Evolutionary conservation across 805 yeast species (phyloP).

Genomic region (Ogataea pini): DNA sequence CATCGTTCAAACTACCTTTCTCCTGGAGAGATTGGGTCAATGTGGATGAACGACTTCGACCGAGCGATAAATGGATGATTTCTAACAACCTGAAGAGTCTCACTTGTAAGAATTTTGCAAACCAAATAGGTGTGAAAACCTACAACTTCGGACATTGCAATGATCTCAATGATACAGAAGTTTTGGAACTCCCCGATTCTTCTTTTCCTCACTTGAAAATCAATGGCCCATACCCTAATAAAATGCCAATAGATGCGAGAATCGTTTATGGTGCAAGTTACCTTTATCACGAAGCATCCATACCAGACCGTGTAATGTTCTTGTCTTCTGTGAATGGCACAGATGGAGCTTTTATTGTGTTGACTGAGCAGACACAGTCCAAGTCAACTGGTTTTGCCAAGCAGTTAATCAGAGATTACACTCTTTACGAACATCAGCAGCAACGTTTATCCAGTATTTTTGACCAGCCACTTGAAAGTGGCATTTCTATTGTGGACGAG

Average conservation of each 20-base stretch:
- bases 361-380: slow-evolving; percentile 1
- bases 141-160: slow-evolving; percentile 2
- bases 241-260: slow-evolving; percentile 35
- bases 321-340: slow-evolving; percentile 23
- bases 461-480: neutral
- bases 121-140: slow-evolving; percentile 18
- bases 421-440: slow-evolving; percentile 3
- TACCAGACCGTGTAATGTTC: slow-evolving; percentile 36
- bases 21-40: slow-evolving; percentile 36
- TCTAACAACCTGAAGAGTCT: slow-evolving; percentile 12
- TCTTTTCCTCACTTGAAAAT: slow-evolving; percentile 31
- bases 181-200: slow-evolving; percentile 16
- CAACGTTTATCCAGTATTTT: neutral
- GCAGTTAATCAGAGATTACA: slow-evolving; percentile 17
- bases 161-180: slow-evolving; percentile 15
- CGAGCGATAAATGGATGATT: slow-evolving; percentile 20
- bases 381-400: neutral
- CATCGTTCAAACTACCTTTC: slow-evolving; percentile 28
- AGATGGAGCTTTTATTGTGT: slow-evolving; percentile 24
- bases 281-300: slow-evolving; percentile 33
- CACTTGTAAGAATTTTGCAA: slow-evolving; percentile 23
- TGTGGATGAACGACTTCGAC: slow-evolving; percentile 25
- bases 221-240: slow-evolving; percentile 24
- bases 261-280: slow-evolving; percentile 37
- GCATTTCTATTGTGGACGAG: slow-evolving; percentile 19